phyloP scores from a whole-genome alignment of 2,329 filamentous ascomycete species.

The Aciculosporium take region DNA sequence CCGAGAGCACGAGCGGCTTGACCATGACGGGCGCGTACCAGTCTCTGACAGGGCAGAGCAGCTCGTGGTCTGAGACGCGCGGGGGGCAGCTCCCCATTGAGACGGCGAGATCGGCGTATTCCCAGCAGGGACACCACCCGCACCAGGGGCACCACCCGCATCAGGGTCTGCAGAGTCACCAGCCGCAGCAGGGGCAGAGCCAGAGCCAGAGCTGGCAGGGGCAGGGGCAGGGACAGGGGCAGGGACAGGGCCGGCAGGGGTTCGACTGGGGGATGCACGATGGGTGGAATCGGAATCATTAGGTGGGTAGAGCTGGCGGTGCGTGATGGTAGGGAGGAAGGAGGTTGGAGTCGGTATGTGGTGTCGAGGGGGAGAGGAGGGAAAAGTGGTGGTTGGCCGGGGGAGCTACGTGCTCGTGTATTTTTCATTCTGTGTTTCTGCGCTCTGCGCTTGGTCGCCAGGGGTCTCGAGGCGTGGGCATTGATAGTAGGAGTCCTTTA shows the following conservation, averaged over 20 bases:
- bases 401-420: too few relatives aligned
- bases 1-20: background rate
- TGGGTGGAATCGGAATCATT: conserved; percentile 3
- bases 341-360: too few relatives aligned
- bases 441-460: too few relatives aligned
- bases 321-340: background rate
- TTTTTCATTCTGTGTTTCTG: too few relatives aligned
- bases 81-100: background rate
- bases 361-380: too few relatives aligned
- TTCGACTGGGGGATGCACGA: conserved; percentile 6
- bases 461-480: too few relatives aligned
- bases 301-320: background rate
- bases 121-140: background rate
- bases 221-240: background rate
- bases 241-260: background rate
- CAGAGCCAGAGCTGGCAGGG: too few relatives aligned
- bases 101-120: background rate
- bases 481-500: too few relatives aligned
- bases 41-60: background rate
- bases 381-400: too few relatives aligned
- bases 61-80: background rate
- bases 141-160: background rate
- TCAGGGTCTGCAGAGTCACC: background rate
- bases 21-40: background rate
- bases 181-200: background rate